Evolutionary conservation across 2,329 filamentous ascomycete species (phyloP).

Genomic region (Penicillium sp.): DNA sequence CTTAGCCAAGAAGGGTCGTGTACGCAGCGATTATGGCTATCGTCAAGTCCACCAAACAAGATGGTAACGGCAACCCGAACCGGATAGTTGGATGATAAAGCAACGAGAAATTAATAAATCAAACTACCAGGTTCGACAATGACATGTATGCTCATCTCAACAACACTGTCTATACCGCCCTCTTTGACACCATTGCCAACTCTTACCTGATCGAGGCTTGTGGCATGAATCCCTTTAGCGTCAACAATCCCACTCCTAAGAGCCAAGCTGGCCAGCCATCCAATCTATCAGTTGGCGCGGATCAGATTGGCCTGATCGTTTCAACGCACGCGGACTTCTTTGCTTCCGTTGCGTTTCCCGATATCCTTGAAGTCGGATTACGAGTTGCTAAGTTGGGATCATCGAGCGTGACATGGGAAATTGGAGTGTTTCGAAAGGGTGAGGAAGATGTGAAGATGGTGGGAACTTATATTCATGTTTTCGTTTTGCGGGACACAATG

Average conservation of each 20-base stretch:
- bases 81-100: not conserved
- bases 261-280: slow-evolving; percentile 8
- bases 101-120: not conserved
- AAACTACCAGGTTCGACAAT: slow-evolving; percentile 68
- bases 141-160: slow-evolving; percentile 96
- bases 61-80: slow-evolving; percentile 60
- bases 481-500: slow-evolving; percentile 72
- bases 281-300: slow-evolving; percentile 31
- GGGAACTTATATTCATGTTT: slow-evolving; percentile 83
- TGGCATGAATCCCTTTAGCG: slow-evolving; percentile 67
- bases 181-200: slow-evolving; percentile 90
- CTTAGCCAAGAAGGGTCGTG: slow-evolving; percentile 60
- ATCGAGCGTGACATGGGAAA: slow-evolving; percentile 86
- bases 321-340: slow-evolving; percentile 86
- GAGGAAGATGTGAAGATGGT: slow-evolving; percentile 76
- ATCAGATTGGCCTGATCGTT: slow-evolving; percentile 79
- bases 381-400: slow-evolving; percentile 81
- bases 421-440: slow-evolving; percentile 78
- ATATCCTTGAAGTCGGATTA: slow-evolving; percentile 76
- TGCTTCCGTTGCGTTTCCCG: slow-evolving; percentile 76
- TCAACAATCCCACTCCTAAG: slow-evolving; percentile 36
- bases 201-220: slow-evolving; percentile 81
- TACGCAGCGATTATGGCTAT: slow-evolving; percentile 71
- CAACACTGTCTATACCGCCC: slow-evolving; percentile 81
- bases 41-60: slow-evolving; percentile 79